Conservation (phyloP, 1,284 basidiomycete genomes). For the Xanthoconium separans region DNA sequence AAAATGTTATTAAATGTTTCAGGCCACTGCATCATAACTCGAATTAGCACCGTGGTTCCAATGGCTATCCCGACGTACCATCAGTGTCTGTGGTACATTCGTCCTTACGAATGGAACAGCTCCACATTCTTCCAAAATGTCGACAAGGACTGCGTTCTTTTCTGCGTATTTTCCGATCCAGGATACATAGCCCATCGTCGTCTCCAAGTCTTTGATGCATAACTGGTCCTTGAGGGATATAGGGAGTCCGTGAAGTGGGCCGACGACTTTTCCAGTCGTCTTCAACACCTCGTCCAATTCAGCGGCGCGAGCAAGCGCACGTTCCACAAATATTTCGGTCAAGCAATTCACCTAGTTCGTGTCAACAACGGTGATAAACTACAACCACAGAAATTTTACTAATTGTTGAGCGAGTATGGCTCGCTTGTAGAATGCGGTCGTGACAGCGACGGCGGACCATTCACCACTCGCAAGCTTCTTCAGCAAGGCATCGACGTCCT, state of each 20-base stretch:
- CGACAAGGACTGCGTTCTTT: constrained; percentile 56
- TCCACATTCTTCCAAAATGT: constrained; percentile 58
- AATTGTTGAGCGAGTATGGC: constrained; percentile 61
- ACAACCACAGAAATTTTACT: constrained; percentile 28
- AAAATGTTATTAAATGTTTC: constrained; percentile 66
- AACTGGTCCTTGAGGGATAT: constrained; percentile 64
- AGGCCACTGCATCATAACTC: constrained; percentile 44
- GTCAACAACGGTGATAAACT: constrained; percentile 1
- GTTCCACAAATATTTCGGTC: constrained; percentile 54
- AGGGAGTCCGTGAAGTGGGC: constrained; percentile 63
- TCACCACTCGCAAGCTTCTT: constrained; percentile 38
- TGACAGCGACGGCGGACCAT: constrained; percentile 48
- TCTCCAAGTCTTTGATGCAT: constrained; percentile 50
- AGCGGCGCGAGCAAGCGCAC: constrained; percentile 50
- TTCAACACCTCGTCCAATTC: constrained; percentile 50
- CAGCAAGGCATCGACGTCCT: constrained; percentile 39
- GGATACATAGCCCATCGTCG: constrained; percentile 62
- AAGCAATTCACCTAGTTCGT: constrained; percentile 51
- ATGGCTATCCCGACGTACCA: constrained; percentile 36
- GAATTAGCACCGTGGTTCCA: background rate
- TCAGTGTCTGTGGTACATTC: constrained; percentile 68
- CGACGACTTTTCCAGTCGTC: constrained; percentile 46
- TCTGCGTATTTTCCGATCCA: constrained; percentile 59
- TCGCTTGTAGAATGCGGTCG: constrained; percentile 57
- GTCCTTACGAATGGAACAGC: constrained; percentile 71